Evolutionary conservation across 1,139 yeast species (phyloP).

Genomic region (Saccharomyces hybrid): DNA sequence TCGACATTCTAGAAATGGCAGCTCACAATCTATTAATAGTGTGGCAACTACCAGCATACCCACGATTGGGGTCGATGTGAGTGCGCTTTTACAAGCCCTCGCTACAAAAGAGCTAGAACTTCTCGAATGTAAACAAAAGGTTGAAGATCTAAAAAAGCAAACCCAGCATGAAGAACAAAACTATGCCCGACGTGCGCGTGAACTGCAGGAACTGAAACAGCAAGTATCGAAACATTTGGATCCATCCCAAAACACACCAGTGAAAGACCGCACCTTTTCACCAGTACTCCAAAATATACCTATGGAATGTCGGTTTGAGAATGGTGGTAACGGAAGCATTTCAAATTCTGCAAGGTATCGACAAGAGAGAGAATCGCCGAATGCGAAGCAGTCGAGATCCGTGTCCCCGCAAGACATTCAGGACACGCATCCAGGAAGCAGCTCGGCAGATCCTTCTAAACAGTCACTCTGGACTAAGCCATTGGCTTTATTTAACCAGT

Average conservation of each 20-base stretch:
- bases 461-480: constrained; percentile 45
- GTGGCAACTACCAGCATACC: constrained; percentile 1
- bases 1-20: constrained; percentile 9
- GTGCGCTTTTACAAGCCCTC: constrained; percentile 18
- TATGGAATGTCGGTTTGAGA: not conserved
- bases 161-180: constrained; percentile 21
- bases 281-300: not conserved
- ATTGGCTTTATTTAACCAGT: constrained; percentile 54
- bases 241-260: not conserved
- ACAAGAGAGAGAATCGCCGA: not conserved
- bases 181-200: constrained; percentile 18
- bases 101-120: constrained; percentile 31
- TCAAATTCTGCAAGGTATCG: not conserved
- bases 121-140: constrained; percentile 28
- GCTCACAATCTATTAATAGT: constrained; percentile 3
- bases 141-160: constrained; percentile 28
- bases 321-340: not conserved
- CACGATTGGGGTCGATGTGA: constrained; percentile 11
- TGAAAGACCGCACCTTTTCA: not conserved
- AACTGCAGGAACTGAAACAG: constrained; percentile 25
- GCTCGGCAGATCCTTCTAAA: constrained; percentile 8
- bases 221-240: constrained; percentile 17
- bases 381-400: not conserved
- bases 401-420: constrained; percentile 2
- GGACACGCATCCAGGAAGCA: constrained; percentile 8